Conservation (phyloP, 495 filamentous ascomycete species). For the Neurospora terricola region DNA sequence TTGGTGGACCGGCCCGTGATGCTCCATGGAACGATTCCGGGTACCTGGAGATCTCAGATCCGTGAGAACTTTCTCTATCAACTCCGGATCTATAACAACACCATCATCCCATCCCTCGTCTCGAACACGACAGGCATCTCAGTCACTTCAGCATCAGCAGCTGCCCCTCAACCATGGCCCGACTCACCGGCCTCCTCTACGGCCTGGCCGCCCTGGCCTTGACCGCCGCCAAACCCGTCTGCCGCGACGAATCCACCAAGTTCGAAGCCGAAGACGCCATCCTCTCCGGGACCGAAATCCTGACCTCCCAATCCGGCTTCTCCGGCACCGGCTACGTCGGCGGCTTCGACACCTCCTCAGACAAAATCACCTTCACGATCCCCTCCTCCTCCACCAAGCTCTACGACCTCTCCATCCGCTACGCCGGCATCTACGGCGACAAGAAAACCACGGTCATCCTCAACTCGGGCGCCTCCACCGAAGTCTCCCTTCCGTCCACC, state of each 20-base stretch:
- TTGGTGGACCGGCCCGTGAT: neutral
- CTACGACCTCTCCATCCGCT: constrained; percentile 31
- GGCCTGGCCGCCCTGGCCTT: neutral
- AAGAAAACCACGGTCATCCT: constrained; percentile 32
- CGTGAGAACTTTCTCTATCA: neutral
- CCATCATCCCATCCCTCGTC: neutral
- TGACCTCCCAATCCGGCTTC: constrained; percentile 23
- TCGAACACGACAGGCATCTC: neutral
- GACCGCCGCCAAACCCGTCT: neutral
- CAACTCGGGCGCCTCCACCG: constrained; percentile 27
- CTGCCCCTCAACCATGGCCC: neutral
- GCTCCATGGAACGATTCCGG: neutral
- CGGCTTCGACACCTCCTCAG: constrained; percentile 27
- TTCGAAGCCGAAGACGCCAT: constrained; percentile 33
- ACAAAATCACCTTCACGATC: constrained; percentile 32
- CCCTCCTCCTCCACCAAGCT: constrained; percentile 18
- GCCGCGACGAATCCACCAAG: constrained; percentile 2
- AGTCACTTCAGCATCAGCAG: neutral
- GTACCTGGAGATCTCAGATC: neutral
- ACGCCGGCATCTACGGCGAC: constrained; percentile 31
- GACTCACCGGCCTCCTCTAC: neutral
- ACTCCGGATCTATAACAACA: neutral
- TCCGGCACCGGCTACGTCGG: constrained; percentile 34
- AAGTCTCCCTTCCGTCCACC: constrained; percentile 26
- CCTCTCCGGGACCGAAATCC: constrained; percentile 25